These are phyloP conservation scores for Pouteria campechiana DNA, from an alignment of 179 eudicot species.

Conservation along the genomic window DNA sequence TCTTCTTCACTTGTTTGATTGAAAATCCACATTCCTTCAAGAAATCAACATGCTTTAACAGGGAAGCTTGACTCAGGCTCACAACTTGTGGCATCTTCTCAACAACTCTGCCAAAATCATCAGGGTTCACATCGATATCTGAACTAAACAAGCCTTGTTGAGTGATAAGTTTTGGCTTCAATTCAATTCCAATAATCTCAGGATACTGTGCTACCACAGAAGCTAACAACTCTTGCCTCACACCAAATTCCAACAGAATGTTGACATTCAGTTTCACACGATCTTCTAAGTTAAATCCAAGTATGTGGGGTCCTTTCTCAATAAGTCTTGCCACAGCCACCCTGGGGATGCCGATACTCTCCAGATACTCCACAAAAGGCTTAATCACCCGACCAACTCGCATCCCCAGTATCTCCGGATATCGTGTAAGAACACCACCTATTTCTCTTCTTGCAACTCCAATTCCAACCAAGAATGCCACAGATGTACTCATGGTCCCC, in stretches of 20 bases:
- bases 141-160: conserved; percentile 39
- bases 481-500: conserved; percentile 98
- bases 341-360: conserved; percentile 57
- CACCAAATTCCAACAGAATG: conserved; percentile 41
- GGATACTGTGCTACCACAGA: conserved; percentile 85
- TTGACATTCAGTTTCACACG: conserved; percentile 64
- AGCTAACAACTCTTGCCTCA: conserved; percentile 52
- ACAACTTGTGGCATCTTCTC: conserved; percentile 90
- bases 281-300: conserved; percentile 66
- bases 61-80: conserved; percentile 43
- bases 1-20: conserved; percentile 38
- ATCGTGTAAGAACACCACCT: conserved; percentile 62
- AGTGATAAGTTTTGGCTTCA: conserved; percentile 43
- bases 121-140: conserved; percentile 31
- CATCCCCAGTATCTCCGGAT: conserved; percentile 90
- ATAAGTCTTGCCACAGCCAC: conserved; percentile 78
- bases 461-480: conserved; percentile 87
- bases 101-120: conserved; percentile 61
- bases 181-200: conserved; percentile 74
- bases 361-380: conserved; percentile 87
- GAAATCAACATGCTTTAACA: conserved; percentile 69
- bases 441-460: conserved; percentile 88
- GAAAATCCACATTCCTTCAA: conserved; percentile 61
- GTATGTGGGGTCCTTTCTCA: conserved; percentile 77
- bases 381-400: conserved; percentile 80